Base-by-base conservation (phyloP, 176 grass and related monocot species). In the Lolium rigidum region DNA sequence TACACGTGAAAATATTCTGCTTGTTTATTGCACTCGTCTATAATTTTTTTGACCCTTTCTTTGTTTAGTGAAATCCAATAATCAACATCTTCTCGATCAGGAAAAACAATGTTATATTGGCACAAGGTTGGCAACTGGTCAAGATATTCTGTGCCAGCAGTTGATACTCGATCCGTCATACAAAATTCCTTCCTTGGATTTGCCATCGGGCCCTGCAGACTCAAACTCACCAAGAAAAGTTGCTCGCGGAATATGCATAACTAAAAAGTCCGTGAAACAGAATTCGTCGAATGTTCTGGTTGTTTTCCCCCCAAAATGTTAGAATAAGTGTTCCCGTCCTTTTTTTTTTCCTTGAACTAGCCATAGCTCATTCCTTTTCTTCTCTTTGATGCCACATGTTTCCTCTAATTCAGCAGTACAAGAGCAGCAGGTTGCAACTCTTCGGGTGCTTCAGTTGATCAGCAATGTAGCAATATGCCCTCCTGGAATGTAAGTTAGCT, bases 291-390 rank as follows among this genome's bases (percentile, higher is more conserved):
- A 95, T 88, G 73, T 94, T 91, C 75, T 98, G 15, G 64, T 98
- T 84, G 86, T 91, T 84, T 98, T 95, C 16, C 93, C 96, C 41
- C 96, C 96, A 57, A 98, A 95, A 87, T 95, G 96, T 98, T 88
- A 92, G 93, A 80, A 72, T 4, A 44, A 17, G 26, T 62, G 73
- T 84, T 67, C 70, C 47, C 54, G 25, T 44, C 41, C 41, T 7
- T 44, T 0, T 44, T 44, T 44, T 44, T 44, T 44, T 52, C 13
- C 50, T 52, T 52, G 50, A 1, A 52, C 14, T 52, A 52, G 50
- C 0, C 1, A 52, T 52, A 52, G 0, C 50, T 44, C 41, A 44
- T 35, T 35, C 31, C 2, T 35, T 35, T 47, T 47, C 9, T 55
- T 55, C 52, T 55, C 15, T 55, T 17, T 55, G 52, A 55, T 55